Conservation (phyloP, 805 yeast genomes). For the Starmerella geochares region DNA sequence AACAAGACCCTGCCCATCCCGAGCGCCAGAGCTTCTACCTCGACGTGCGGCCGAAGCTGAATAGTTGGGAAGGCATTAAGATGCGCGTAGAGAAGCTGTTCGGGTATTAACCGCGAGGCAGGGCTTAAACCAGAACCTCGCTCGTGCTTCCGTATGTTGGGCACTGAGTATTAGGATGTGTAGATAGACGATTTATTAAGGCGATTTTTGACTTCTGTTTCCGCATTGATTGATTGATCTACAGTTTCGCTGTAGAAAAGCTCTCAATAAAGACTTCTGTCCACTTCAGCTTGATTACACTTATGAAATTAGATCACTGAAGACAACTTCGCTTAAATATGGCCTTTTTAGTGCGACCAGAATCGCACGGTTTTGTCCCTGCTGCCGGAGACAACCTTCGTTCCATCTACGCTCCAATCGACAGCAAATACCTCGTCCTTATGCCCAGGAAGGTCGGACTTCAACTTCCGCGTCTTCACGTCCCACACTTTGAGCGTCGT, state of each 20-base stretch:
- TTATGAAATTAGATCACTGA: no score
- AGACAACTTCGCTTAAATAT: no score
- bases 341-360: slow-evolving; percentile 62
- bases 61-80: slow-evolving; percentile 67
- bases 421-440: slow-evolving; percentile 92
- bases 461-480: slow-evolving; percentile 68
- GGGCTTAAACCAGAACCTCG: background rate
- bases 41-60: slow-evolving; percentile 88
- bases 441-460: slow-evolving; percentile 91
- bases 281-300: no score
- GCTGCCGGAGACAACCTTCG: slow-evolving; percentile 92
- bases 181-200: background rate
- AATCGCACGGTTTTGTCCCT: slow-evolving; percentile 87
- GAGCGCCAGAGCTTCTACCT: slow-evolving; percentile 55
- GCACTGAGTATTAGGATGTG: no score
- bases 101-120: background rate
- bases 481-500: slow-evolving; percentile 97
- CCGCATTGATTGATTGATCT: no score
- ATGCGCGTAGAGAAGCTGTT: slow-evolving; percentile 44
- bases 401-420: slow-evolving; percentile 96
- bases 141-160: no score
- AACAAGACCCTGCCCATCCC: slow-evolving; percentile 38
- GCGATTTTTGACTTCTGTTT: background rate
- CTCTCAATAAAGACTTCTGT: background rate
- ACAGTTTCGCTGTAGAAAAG: no score